Percentiles rank a stretch among this genome's conserved stretches.
Conservation (phyloP, 495 filamentous ascomycete genomes). For the Aspergillus bertholletiae region DNA sequence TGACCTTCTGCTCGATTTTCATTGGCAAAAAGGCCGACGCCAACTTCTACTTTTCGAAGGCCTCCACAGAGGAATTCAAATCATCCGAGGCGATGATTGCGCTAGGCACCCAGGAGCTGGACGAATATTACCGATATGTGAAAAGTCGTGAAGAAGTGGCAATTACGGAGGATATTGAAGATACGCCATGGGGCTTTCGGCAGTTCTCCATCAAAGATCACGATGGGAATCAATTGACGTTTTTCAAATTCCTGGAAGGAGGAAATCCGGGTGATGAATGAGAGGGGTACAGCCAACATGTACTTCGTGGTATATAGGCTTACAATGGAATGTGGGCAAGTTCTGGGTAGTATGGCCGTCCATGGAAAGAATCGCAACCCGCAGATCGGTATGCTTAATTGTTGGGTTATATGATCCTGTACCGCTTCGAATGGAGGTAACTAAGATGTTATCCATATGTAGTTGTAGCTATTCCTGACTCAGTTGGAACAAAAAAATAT, state of each 20-base stretch:
- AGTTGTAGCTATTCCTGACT: too few relatives aligned
- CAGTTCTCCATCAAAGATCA: constrained; percentile 8
- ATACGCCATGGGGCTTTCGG: constrained; percentile 8
- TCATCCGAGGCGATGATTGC: constrained; percentile 7
- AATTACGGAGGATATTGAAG: constrained; percentile 5
- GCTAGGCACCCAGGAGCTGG: constrained; percentile 6
- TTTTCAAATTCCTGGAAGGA: constrained; percentile 12
- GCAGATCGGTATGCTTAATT: too few relatives aligned
- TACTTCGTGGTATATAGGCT: too few relatives aligned
- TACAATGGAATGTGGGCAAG: too few relatives aligned
- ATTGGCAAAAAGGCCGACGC: constrained; percentile 8
- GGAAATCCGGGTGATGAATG: constrained; percentile 8
- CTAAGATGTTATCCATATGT: too few relatives aligned
- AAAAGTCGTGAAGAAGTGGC: not conserved
- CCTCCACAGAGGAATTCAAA: constrained; percentile 1
- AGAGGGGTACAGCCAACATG: too few relatives aligned
- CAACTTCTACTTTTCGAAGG: constrained; percentile 8
- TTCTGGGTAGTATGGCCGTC: too few relatives aligned
- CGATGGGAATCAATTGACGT: constrained; percentile 8
- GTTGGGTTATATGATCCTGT: too few relatives aligned
- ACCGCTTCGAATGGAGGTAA: too few relatives aligned
- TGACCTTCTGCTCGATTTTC: constrained; percentile 7
- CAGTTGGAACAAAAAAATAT: too few relatives aligned
- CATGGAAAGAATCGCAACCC: too few relatives aligned
- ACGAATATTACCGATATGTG: not conserved